Evolutionary conservation across 352 stramenopile genomes (phyloP), one percentile per base, ranked within the genome.

Genomic region (Saprolegnia parasitica): DNA sequence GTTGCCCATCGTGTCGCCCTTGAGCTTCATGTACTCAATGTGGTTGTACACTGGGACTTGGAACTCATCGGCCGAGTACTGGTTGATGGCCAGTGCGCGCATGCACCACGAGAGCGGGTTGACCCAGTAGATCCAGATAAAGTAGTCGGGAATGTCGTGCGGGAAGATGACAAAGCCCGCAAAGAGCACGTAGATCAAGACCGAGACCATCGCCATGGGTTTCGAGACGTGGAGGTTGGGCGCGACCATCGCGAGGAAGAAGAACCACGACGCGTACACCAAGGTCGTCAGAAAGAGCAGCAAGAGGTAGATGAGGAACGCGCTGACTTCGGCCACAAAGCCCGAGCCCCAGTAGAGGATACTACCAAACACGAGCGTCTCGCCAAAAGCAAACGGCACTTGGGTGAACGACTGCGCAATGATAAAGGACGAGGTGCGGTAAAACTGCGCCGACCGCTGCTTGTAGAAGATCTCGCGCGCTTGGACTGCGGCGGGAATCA

Each of bases 321-420:
- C 18, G 15, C 60, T 18, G 6, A 32, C 60, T 0, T 67, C 23
- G 8, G 1, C 2, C 0, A 32, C 32, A 45, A 88, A 72, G 21
- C 81, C 81, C 65, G 83, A 74, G 67, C 85, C 79, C 56, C 73
- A 88, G 61, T 88, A 88, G 5, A 86, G 47, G 58, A 88, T 66
- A 13, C 71, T 80, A 21, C 77, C 79, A 74, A 88, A 86, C 35
- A 82, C 55, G 16, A 83, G 62, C 9, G 77, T 74, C 73, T 86
- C 80, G 37, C 81, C 65, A 0, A 68, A 5, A 50, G 21, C 66
- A 2, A 76, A 61, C 72, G 73, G 29, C 60, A 71, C 45, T 49
- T 61, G 32, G 6, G 70, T 21, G 29, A 72, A 65, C 5, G 42
- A 32, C 4, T 45, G n/a, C 0, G 42, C 79, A 47, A 85, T 54